Evolutionary conservation across 2,329 filamentous ascomycete genomes (phyloP).

Genomic region (Ceratocystiopsis brevicomis): DNA sequence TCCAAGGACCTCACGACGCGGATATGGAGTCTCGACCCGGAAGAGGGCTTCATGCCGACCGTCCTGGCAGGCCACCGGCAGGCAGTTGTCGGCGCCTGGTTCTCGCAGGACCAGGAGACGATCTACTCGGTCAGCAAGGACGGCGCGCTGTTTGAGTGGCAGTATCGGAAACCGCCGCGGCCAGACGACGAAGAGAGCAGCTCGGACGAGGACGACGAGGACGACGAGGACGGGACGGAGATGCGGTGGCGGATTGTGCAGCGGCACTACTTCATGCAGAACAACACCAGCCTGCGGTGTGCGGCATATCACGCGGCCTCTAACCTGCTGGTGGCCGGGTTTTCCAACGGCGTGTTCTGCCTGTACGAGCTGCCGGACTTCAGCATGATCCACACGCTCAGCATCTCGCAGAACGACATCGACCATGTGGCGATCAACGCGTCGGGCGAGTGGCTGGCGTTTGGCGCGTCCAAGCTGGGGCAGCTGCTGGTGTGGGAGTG

Average conservation of each 20-base stretch:
- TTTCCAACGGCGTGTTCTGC: conserved; percentile 85
- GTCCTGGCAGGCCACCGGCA: conserved; percentile 83
- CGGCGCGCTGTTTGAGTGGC: conserved; percentile 89
- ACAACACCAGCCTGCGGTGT: conserved; percentile 68
- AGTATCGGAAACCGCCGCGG: conserved; percentile 42
- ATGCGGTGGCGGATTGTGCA: conserved; percentile 83
- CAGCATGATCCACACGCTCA: conserved; percentile 78
- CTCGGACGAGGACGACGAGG: conserved; percentile 38
- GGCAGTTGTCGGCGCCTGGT: conserved; percentile 85
- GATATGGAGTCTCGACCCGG: conserved; percentile 82
- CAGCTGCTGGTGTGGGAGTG: conserved; percentile 98
- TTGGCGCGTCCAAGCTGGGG: conserved; percentile 85
- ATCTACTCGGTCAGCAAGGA: conserved; percentile 96
- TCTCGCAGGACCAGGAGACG: conserved; percentile 81
- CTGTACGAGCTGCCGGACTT: conserved; percentile 94
- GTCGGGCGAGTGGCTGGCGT: conserved; percentile 90
- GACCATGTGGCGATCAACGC: conserved; percentile 90
- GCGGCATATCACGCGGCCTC: conserved; percentile 75
- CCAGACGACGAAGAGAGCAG: conserved; percentile 23
- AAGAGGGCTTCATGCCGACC: conserved; percentile 78
- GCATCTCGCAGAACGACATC: conserved; percentile 92
- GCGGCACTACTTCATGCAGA: conserved; percentile 85
- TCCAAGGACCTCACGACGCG: conserved; percentile 83
- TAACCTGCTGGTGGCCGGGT: conserved; percentile 87
- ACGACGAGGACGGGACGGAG: conserved; percentile 41